A percentile compares a stretch with the other conserved stretches of the same genome.
These are phyloP conservation scores for Boechera retrofracta DNA, from an alignment of 345 rosid species.

Conservation along the genomic window DNA sequence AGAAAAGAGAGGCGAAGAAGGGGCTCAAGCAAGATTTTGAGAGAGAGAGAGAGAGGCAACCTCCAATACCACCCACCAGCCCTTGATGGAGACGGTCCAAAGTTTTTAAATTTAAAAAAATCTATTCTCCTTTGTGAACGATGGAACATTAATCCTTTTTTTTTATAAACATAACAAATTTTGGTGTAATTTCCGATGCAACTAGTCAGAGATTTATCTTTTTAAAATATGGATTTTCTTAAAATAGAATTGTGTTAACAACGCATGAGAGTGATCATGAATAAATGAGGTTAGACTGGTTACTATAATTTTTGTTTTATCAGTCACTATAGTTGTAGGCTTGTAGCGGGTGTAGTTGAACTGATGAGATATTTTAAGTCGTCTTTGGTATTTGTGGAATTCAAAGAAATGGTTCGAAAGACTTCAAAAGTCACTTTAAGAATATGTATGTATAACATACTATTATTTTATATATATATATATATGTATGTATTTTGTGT, in stretches of 20 bases:
- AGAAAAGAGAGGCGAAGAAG: slow-evolving; percentile 51
- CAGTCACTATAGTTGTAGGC: neutral
- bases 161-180: neutral
- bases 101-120: neutral
- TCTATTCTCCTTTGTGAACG: neutral
- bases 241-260: neutral
- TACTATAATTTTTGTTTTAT: neutral
- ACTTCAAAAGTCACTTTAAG: slow-evolving; percentile 26
- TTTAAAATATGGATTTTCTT: neutral
- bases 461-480: too few species aligned
- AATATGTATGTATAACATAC: neutral
- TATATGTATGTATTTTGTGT: slow-evolving; percentile 16
- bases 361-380: neutral
- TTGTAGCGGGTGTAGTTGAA: neutral
- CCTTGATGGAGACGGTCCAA: slow-evolving; percentile 61
- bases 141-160: neutral
- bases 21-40: slow-evolving; percentile 49
- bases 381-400: slow-evolving; percentile 10
- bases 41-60: slow-evolving; percentile 37
- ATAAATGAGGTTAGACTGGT: neutral
- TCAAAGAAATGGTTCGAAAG: slow-evolving; percentile 28
- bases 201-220: neutral
- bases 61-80: slow-evolving; percentile 58
- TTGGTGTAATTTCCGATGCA: neutral
- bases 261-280: neutral